Conservation (phyloP, 306 rosid species). For the Trifolium pratense region DNA sequence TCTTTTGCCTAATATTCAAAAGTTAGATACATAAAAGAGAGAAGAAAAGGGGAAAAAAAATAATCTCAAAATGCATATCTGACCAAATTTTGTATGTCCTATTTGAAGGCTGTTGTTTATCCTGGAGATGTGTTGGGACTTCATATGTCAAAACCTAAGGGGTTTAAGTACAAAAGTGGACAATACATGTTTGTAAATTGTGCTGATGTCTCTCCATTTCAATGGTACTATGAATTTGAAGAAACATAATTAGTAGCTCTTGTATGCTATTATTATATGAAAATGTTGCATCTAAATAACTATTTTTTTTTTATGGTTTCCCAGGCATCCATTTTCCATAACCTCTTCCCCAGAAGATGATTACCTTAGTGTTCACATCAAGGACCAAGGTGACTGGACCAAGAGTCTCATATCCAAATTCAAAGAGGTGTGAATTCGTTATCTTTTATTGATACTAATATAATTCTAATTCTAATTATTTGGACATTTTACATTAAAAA, state of each 20-base stretch:
- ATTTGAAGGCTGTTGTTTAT: slow-evolving; percentile 65
- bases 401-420: slow-evolving; percentile 52
- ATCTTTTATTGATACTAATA: slow-evolving; percentile 28
- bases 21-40: background rate
- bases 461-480: too few relatives aligned
- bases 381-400: slow-evolving; percentile 66
- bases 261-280: background rate
- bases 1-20: slow-evolving; percentile 5
- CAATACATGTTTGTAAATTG: slow-evolving; percentile 67
- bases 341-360: slow-evolving; percentile 70
- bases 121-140: slow-evolving; percentile 66
- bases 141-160: slow-evolving; percentile 67
- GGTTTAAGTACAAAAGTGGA: slow-evolving; percentile 62
- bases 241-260: background rate
- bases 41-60: background rate
- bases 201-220: slow-evolving; percentile 60
- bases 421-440: slow-evolving; percentile 57
- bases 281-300: background rate
- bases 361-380: slow-evolving; percentile 66
- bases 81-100: slow-evolving; percentile 23
- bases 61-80: too few relatives aligned
- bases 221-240: slow-evolving; percentile 50
- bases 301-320: slow-evolving; percentile 2
- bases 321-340: slow-evolving; percentile 78
- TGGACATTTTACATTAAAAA: too few relatives aligned